phyloP scores from a whole-genome alignment of 208 protist species.

The Trypanosoma melophagium region DNA sequence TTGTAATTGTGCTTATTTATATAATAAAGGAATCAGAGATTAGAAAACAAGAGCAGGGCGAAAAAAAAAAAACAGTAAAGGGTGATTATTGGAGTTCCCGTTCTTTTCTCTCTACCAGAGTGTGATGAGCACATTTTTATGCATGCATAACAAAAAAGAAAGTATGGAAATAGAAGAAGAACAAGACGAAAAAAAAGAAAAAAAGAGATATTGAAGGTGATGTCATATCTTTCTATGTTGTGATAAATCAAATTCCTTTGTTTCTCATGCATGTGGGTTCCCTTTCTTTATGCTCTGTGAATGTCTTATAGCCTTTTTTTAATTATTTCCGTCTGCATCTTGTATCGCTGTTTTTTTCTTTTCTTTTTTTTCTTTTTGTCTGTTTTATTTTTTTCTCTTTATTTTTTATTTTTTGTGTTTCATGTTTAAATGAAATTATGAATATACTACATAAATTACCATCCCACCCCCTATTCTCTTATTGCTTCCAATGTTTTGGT shows the following conservation, averaged over 20 bases:
- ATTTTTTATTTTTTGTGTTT: slow-evolving; percentile 22
- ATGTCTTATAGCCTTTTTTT: slow-evolving; percentile 18
- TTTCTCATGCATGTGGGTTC: not conserved
- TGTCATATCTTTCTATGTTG: too few species aligned
- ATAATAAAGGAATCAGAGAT: not conserved
- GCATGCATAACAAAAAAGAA: not conserved
- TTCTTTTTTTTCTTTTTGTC: slow-evolving; percentile 28
- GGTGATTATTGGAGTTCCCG: not conserved
- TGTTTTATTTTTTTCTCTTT: slow-evolving; percentile 9
- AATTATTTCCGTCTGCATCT: slow-evolving; percentile 15
- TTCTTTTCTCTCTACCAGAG: slow-evolving; percentile 5
- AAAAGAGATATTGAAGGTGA: not conserved
- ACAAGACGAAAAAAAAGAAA: slow-evolving; percentile 13
- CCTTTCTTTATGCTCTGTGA: slow-evolving; percentile 15
- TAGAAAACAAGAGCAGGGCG: not conserved
- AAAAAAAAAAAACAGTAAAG: slow-evolving; percentile 4
- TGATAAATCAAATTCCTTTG: too few species aligned
- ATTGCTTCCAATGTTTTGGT: too few species aligned
- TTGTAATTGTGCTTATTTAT: not conserved
- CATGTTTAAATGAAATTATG: not conserved
- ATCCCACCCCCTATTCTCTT: not conserved
- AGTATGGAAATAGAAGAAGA: too few species aligned
- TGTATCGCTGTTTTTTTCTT: slow-evolving; percentile 2
- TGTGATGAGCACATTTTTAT: slow-evolving; percentile 9
- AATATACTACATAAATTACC: not conserved